Percentiles rank a stretch among this genome's conserved stretches.
Conservation (phyloP, 2,329 filamentous ascomycete genomes). For the Xylariaceae sp. region DNA sequence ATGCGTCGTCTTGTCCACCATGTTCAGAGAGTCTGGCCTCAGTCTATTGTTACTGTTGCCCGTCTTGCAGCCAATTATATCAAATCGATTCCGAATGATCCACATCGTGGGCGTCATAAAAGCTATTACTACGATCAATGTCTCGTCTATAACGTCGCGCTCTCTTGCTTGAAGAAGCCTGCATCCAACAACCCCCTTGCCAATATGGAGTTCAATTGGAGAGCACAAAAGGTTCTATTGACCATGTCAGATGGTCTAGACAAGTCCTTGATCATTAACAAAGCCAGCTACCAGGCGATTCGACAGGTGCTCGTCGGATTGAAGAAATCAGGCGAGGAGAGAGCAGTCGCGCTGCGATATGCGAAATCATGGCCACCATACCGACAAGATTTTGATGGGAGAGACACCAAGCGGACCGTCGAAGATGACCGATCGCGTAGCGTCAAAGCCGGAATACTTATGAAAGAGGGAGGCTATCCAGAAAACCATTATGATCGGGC, state of each 20-base stretch:
- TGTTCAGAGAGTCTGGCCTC: slow-evolving; percentile 38
- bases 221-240: slow-evolving; percentile 62
- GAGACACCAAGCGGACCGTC: slow-evolving; percentile 60
- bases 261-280: slow-evolving; percentile 58
- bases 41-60: slow-evolving; percentile 40
- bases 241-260: slow-evolving; percentile 56
- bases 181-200: slow-evolving; percentile 43
- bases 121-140: slow-evolving; percentile 41
- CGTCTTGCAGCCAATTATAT: slow-evolving; percentile 43
- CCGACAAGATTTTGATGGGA: slow-evolving; percentile 61
- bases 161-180: slow-evolving; percentile 47
- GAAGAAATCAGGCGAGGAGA: slow-evolving; percentile 59
- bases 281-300: slow-evolving; percentile 60
- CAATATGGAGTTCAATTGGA: slow-evolving; percentile 60
- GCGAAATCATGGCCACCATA: slow-evolving; percentile 67
- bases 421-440: slow-evolving; percentile 62
- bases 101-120: slow-evolving; percentile 20
- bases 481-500: slow-evolving; percentile 54
- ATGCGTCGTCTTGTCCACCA: slow-evolving; percentile 38
- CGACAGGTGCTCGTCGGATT: slow-evolving; percentile 59
- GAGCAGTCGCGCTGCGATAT: slow-evolving; percentile 55
- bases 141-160: slow-evolving; percentile 49
- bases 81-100: slow-evolving; percentile 30
- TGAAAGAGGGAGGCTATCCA: slow-evolving; percentile 63
- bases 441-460: slow-evolving; percentile 59